A percentile compares a stretch with the other conserved stretches of the same genome.
phyloP scores from a whole-genome alignment of 2,329 filamentous ascomycete species.

The Chaetomium sp. region DNA sequence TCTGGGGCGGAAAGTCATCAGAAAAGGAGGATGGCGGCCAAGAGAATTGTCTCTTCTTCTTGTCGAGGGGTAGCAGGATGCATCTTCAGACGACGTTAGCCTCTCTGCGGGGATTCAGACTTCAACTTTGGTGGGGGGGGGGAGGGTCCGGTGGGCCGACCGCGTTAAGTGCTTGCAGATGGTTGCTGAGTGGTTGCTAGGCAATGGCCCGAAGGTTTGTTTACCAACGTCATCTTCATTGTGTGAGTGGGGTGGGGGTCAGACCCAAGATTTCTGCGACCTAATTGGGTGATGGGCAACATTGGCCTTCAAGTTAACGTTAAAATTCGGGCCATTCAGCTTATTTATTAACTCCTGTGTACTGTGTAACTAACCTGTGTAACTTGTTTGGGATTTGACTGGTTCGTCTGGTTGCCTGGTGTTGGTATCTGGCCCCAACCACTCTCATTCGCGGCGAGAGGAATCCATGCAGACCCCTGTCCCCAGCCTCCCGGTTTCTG shows the following conservation, averaged over 20 bases:
- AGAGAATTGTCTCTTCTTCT: not conserved
- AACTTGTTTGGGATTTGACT: not conserved
- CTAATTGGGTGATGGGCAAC: too few species aligned
- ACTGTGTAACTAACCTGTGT: not conserved
- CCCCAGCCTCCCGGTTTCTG: conserved; percentile 24
- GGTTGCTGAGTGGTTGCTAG: conserved; percentile 17
- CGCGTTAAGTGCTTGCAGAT: not conserved
- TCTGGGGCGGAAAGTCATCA: not conserved
- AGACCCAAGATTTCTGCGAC: too few species aligned
- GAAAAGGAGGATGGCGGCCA: not conserved
- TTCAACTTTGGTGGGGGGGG: not conserved
- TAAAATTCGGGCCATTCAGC: too few species aligned
- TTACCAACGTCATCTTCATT: conserved; percentile 20
- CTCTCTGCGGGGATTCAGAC: not conserved
- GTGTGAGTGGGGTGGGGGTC: not conserved
- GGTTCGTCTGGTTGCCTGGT: not conserved
- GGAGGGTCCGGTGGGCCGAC: not conserved
- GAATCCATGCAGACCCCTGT: not conserved
- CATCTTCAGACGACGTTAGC: not conserved
- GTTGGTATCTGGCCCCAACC: conserved; percentile 2
- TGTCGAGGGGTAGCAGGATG: not conserved
- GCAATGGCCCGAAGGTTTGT: conserved; percentile 10
- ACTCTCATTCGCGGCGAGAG: not conserved
- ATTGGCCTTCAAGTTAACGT: too few species aligned
- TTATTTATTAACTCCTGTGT: too few species aligned